Base-by-base conservation (phyloP, 495 filamentous ascomycete genomes). In the Penicillium canariense region DNA sequence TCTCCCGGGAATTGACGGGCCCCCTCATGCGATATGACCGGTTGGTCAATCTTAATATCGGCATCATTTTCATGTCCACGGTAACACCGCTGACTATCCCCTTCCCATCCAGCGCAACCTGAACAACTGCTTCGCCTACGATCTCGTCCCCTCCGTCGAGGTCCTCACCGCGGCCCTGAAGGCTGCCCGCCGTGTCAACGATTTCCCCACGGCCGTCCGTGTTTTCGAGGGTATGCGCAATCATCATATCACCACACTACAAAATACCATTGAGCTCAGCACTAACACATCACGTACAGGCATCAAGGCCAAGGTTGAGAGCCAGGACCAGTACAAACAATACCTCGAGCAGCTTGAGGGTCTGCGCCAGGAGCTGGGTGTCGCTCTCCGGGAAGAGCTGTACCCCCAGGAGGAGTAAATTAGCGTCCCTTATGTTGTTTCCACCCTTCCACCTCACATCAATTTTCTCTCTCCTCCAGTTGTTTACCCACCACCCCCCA, bases 81-180 rank as follows among this genome's bases (percentile, higher is more conserved):
- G 18, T 31, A 2, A 25, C 28, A 46, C 7, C 0, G 17, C 50
- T 36, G 18, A 42, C 39, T 0, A 20, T 52, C 47, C 31, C 30
- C 17, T 39, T 27, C 7, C 8, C 22, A 31, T 51, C 56, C 65
- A 98, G 91, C 91, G 94, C 70, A 99, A 99, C 77, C 83, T 99
- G 62, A 99, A 99, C 87, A 99, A 99, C 79, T 91, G 89, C 73
- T 99, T 99, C 78, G 94, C 94, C 72, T 99, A 99, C 86, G 94
- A 99, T 84, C 85, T 99, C 67, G 94, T 99, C 58, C 94, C 94
- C 62, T 92, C 93, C 48, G 84, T 93, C 48, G 85, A 90, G 63
- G 95, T 99, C 68, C 85, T 97, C 74, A 82, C 84, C 62, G 92
- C 94, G 61, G 94, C 94, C 50, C 82, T 99, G 50, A 86, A 82